Evolutionary conservation across 1,284 basidiomycete species (phyloP).

Genomic region (Ceraceosorus guamensis): DNA sequence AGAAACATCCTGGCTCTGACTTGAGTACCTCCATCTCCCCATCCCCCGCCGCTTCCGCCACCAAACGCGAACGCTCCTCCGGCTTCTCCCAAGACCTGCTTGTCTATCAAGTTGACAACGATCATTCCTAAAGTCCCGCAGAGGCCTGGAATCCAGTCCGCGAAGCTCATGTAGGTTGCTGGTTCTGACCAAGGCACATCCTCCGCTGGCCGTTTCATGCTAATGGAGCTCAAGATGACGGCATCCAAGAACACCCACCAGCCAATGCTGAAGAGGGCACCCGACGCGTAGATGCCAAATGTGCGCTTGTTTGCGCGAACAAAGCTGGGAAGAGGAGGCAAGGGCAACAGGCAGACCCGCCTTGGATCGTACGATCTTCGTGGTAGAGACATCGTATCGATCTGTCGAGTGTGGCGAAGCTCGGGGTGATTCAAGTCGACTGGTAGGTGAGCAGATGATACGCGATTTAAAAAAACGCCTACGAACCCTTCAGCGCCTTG

Average conservation of each 20-base stretch:
- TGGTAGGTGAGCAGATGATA: no score
- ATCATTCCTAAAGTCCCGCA: conserved; percentile 89
- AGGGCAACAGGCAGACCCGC: conserved; percentile 61
- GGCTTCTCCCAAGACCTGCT: conserved; percentile 73
- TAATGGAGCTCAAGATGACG: conserved; percentile 63
- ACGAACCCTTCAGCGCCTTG: no score
- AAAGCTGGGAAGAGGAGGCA: conserved; percentile 49
- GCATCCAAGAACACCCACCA: conserved; percentile 97
- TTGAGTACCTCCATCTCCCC: conserved; percentile 62
- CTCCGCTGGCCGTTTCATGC: conserved; percentile 54
- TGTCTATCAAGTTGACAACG: conserved; percentile 88
- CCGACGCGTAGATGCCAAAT: conserved; percentile 81
- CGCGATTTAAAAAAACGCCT: no score
- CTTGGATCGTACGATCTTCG: conserved; percentile 65
- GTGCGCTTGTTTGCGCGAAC: conserved; percentile 60
- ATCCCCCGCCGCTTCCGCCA: conserved; percentile 29
- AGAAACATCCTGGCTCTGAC: conserved; percentile 82
- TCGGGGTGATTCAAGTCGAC: no score
- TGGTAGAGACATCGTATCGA: conserved; percentile 5
- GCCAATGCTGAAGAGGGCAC: conserved; percentile 81
- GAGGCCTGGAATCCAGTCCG: conserved; percentile 92
- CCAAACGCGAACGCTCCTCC: conserved; percentile 33
- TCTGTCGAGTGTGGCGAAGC: no score
- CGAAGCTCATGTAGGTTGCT: conserved; percentile 78
- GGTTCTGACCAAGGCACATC: conserved; percentile 61